Evolutionary conservation across 257 asterid species (phyloP).

Genomic region (Solanum chaucha): DNA sequence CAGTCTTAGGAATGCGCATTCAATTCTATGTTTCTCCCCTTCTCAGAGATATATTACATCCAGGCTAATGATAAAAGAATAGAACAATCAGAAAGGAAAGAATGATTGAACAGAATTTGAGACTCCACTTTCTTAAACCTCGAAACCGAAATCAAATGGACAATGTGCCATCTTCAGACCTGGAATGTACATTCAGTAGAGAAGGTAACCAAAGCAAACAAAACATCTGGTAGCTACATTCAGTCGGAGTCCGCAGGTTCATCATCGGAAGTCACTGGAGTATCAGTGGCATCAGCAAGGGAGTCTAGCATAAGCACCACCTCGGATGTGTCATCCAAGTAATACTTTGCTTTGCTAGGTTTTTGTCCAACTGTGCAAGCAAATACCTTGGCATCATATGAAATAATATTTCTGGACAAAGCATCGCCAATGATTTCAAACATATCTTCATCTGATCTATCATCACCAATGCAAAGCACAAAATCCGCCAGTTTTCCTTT

Average conservation of each 20-base stretch:
- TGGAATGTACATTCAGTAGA: conserved; percentile 11
- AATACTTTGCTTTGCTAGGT: conserved; percentile 85
- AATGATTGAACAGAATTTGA: conserved; percentile 6
- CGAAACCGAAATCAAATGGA: conserved; percentile 19
- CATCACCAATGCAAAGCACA: conserved; percentile 85
- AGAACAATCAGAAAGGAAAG: conserved; percentile 7
- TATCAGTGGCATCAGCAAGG: conserved; percentile 66
- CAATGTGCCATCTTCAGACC: conserved; percentile 19
- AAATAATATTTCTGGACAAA: conserved; percentile 35
- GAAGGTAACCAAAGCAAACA: conserved; percentile 20
- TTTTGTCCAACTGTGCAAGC: conserved; percentile 88
- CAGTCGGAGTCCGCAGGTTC: conserved; percentile 35
- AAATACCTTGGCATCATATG: conserved; percentile 57
- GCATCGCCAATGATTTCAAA: conserved; percentile 63
- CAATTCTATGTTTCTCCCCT: neutral
- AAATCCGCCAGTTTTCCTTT: conserved; percentile 56
- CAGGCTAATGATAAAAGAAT: conserved; percentile 17
- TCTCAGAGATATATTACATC: conserved; percentile 2
- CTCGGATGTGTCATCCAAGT: conserved; percentile 72
- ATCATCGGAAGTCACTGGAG: conserved; percentile 57
- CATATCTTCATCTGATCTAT: conserved; percentile 92
- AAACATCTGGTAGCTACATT: conserved; percentile 15
- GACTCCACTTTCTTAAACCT: conserved; percentile 22
- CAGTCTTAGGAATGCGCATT: neutral
- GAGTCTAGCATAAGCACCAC: conserved; percentile 70